A percentile compares a stretch with the other conserved stretches of the same genome.
phyloP scores from a whole-genome alignment of 106 monocot genomes.

The Narthecium ossifragum region DNA sequence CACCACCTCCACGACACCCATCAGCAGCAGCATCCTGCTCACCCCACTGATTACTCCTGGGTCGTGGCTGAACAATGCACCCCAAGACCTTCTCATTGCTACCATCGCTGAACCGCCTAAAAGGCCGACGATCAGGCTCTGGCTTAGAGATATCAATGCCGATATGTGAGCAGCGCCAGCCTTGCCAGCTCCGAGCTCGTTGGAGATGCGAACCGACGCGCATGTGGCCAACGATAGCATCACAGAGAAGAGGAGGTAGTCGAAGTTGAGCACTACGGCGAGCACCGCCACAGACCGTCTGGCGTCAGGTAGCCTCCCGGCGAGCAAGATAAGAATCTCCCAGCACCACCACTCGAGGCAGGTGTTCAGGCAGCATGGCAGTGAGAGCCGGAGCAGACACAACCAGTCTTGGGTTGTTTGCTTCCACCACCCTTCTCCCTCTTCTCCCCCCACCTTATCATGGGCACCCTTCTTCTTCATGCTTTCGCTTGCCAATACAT shows the following conservation, averaged over 20 bases:
- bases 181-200: constrained; percentile 60
- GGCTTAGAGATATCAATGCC: constrained; percentile 26
- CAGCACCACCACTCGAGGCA: constrained; percentile 94
- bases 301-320: constrained; percentile 52
- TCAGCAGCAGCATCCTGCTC: constrained; percentile 45
- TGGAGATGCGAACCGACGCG: constrained; percentile 59
- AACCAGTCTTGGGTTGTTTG: constrained; percentile 18
- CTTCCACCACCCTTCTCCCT: constrained; percentile 16
- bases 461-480: constrained; percentile 5
- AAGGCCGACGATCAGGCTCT: constrained; percentile 17
- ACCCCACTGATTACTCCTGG: constrained; percentile 26
- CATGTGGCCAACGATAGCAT: constrained; percentile 62
- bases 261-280: constrained; percentile 69
- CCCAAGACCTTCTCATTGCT: constrained; percentile 35
- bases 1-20: constrained; percentile 60
- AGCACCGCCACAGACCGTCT: constrained; percentile 36
- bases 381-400: constrained; percentile 23
- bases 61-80: constrained; percentile 42
- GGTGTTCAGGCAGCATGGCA: constrained; percentile 40
- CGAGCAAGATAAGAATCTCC: constrained; percentile 61
- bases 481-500: constrained; percentile 37
- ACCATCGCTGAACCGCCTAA: constrained; percentile 31
- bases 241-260: constrained; percentile 71
- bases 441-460: not conserved
- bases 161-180: constrained; percentile 10